Conservation (phyloP, 1,284 basidiomycete genomes). For the Boletus hoseneyae region DNA sequence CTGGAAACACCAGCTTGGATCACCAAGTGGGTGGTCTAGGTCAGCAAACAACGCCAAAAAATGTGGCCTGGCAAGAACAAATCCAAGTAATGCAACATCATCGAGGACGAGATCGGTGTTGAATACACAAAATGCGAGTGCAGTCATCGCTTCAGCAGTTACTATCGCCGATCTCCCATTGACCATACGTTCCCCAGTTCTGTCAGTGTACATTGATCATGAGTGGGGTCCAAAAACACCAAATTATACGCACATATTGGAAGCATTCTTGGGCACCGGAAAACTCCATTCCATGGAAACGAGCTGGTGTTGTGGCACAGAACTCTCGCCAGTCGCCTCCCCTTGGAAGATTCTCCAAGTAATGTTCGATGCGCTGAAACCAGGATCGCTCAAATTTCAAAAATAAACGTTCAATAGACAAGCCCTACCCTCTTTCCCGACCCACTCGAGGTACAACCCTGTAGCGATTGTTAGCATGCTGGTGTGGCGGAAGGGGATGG, state of each 20-base stretch:
- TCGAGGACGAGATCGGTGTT: too few relatives aligned
- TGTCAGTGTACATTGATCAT: neutral
- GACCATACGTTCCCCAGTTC: conserved; percentile 14
- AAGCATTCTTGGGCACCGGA: conserved; percentile 25
- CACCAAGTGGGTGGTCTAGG: too few relatives aligned
- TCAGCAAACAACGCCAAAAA: too few relatives aligned
- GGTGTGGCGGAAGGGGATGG: neutral
- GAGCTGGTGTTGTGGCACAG: conserved; percentile 30
- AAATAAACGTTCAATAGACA: too few relatives aligned
- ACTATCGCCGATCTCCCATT: conserved; percentile 12
- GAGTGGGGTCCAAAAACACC: neutral
- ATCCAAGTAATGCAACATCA: too few relatives aligned
- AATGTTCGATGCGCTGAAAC: conserved; percentile 23
- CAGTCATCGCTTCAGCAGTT: conserved; percentile 5
- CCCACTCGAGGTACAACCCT: conserved; percentile 26
- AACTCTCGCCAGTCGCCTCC: conserved; percentile 30
- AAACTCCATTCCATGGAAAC: conserved; percentile 23
- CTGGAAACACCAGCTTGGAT: too few relatives aligned
- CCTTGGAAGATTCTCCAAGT: conserved; percentile 24
- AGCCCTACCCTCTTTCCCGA: conserved; percentile 24
- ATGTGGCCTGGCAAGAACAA: too few relatives aligned
- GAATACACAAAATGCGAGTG: too few relatives aligned
- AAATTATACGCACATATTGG: neutral
- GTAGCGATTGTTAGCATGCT: neutral
- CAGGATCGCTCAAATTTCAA: neutral